phyloP scores from a whole-genome alignment of 192 early-diverging fungal genomes.

The Coemansia sp. region DNA sequence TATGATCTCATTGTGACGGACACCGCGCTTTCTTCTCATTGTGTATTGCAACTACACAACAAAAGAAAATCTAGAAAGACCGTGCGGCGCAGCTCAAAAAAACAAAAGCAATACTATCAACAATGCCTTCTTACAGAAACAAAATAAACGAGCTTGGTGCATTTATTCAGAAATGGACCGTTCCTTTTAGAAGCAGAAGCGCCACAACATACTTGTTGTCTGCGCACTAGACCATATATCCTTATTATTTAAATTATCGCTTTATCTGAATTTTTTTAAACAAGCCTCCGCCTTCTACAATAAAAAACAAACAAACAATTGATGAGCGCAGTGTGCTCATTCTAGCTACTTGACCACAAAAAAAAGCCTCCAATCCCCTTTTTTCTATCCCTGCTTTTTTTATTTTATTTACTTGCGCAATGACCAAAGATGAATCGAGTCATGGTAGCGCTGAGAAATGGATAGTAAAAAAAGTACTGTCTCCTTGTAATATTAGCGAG shows the following conservation, averaged over 20 bases:
- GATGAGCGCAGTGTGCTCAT: neutral
- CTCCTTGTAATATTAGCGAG: too few species aligned
- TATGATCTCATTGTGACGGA: neutral
- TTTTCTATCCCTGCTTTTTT: neutral
- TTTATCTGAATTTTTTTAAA: neutral
- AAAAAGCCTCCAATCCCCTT: neutral
- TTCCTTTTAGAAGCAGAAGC: neutral
- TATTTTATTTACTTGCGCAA: neutral
- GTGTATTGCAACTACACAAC: neutral
- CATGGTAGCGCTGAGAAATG: neutral
- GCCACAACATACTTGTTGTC: neutral
- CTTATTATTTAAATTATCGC: neutral
- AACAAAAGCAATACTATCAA: neutral
- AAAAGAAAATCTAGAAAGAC: neutral
- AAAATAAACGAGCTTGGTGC: neutral
- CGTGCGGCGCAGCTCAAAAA: neutral
- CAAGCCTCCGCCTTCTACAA: neutral
- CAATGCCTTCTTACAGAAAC: neutral
- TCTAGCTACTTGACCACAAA: neutral
- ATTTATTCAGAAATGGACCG: conserved; percentile 5
- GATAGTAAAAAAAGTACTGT: too few species aligned
- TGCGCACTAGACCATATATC: conserved; percentile 5
- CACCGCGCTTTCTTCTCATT: neutral
- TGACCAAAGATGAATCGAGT: neutral
- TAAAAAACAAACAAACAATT: conserved; percentile 2